phyloP scores from a whole-genome alignment of 805 yeast species.

The Saturnispora halmiae region DNA sequence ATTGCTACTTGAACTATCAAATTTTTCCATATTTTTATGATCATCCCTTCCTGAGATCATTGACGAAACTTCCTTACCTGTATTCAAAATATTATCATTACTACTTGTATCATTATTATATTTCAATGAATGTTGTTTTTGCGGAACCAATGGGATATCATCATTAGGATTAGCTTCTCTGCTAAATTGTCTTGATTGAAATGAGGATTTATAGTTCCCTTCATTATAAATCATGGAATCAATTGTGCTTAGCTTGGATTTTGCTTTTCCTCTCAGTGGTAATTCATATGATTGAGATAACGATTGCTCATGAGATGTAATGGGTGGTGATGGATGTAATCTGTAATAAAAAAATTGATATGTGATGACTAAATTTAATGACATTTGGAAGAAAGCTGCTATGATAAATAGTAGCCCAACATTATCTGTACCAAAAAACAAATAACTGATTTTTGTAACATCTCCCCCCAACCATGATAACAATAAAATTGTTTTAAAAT shows the following conservation, averaged over 20 bases:
- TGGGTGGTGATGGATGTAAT: slow-evolving; percentile 12
- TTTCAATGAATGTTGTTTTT: slow-evolving; percentile 13
- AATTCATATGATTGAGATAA: slow-evolving; percentile 6
- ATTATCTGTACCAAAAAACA: slow-evolving; percentile 67
- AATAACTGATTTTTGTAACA: slow-evolving; percentile 61
- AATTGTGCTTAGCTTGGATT: neutral
- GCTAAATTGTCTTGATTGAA: slow-evolving; percentile 8
- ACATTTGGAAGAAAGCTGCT: slow-evolving; percentile 73
- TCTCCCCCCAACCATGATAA: slow-evolving; percentile 90
- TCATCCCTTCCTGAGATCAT: too few species aligned
- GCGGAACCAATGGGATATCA: slow-evolving; percentile 8
- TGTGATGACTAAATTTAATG: slow-evolving; percentile 62
- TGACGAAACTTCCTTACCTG: neutral
- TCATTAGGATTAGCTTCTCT: neutral
- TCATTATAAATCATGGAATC: too few species aligned
- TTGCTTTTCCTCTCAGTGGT: slow-evolving; percentile 2
- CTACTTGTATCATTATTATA: neutral
- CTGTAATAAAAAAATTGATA: slow-evolving; percentile 63
- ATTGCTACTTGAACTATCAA: too few species aligned
- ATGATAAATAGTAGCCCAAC: slow-evolving; percentile 55
- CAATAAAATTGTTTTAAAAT: slow-evolving; percentile 66
- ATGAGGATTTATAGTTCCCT: too few species aligned
- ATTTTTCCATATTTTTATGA: too few species aligned
- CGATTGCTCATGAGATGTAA: neutral
- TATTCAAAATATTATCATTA: too few species aligned